phyloP scores from a whole-genome alignment of 1,284 basidiomycete genomes.

The Sutorius eximius region DNA sequence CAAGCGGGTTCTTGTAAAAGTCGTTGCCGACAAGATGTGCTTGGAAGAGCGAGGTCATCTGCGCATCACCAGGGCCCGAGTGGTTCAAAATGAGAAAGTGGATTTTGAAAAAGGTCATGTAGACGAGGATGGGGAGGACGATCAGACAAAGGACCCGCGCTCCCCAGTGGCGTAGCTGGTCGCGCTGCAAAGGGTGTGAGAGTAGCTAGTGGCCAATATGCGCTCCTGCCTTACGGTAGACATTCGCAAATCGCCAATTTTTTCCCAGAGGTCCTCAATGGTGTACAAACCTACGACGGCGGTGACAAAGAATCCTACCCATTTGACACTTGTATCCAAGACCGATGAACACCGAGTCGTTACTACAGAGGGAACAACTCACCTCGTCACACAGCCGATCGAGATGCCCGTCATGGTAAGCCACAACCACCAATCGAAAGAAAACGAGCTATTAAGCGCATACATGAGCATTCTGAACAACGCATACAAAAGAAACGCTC shows the following conservation, averaged over 20 bases:
- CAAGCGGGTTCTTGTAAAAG: slow-evolving; percentile 84
- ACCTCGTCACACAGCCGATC: slow-evolving; percentile 95
- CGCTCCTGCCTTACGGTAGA: slow-evolving; percentile 62
- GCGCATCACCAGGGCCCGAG: slow-evolving; percentile 93
- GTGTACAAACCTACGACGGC: slow-evolving; percentile 95
- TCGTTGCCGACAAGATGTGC: slow-evolving; percentile 96
- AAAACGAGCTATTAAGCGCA: slow-evolving; percentile 67
- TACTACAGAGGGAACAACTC: slow-evolving; percentile 8
- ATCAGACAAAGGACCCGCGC: slow-evolving; percentile 88
- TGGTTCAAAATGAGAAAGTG: slow-evolving; percentile 95
- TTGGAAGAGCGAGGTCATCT: slow-evolving; percentile 99
- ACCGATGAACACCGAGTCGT: background rate
- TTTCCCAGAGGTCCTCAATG: slow-evolving; percentile 97
- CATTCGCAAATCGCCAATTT: slow-evolving; percentile 96
- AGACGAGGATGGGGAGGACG: slow-evolving; percentile 86
- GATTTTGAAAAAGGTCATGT: slow-evolving; percentile 93
- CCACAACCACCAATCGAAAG: slow-evolving; percentile 97
- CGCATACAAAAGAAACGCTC: slow-evolving; percentile 9
- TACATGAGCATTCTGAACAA: slow-evolving; percentile 2
- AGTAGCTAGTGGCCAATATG: background rate
- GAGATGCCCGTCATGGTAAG: slow-evolving; percentile 86
- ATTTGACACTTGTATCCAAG: slow-evolving; percentile 73
- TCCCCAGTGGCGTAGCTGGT: slow-evolving; percentile 90
- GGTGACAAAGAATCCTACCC: slow-evolving; percentile 95
- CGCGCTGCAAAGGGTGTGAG: slow-evolving; percentile 46